Evolutionary conservation across 2,329 filamentous ascomycete genomes (phyloP), one percentile per base, ranked within the genome.

Genomic region (Colletotrichum truncatum): DNA sequence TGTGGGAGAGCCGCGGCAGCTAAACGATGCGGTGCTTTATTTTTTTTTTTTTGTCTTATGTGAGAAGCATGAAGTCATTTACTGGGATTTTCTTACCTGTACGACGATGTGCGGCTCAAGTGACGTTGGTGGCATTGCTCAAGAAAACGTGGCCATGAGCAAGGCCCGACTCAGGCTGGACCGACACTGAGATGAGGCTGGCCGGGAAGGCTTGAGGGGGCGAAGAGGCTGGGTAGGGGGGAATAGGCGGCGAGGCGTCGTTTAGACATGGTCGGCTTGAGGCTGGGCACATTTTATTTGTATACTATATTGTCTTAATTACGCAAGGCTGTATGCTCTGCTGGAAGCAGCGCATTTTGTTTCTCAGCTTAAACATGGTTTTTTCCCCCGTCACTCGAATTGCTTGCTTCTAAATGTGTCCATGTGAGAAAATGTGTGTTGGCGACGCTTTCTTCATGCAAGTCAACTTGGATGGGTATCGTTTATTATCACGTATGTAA

Each of bases 301-400:
- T 61, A 61, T 28, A 46, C 43, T 66, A 66, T 49, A 56, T 51
- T 43, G 57, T 63, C 45, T 56, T 63, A 66, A 66, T 66, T 11
- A 55, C n/a, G 56, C 49, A 52, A 66, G 51, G 58, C 39, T 62
- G 25, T 62, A 51, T 56, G 62, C 43, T 23, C 59, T 53, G 63
- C 63, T 66, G 23, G 49, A 56, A 36, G 63, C 57, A 36, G 57
- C 16, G 39, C 57, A 66, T 66, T 53, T n/a, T 62, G 36, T 45
- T 66, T 66, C 49, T 66, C 48, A 41, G 4, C n/a, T 57, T 32
- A 48, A 12, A 30, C 38, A n/a, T n/a, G n/a, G n/a, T n/a, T n/a
- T n/a, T n/a, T n/a, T n/a, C n/a, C n/a, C n/a, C n/a, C n/a, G 6
- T 48, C 25, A 34, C 26, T 28, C 5, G 21, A 12, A 3, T n/a